Evolutionary conservation across 2,329 filamentous ascomycete species (phyloP), one percentile per base, ranked within the genome.

Genomic region (Sarocladium oryzae): DNA sequence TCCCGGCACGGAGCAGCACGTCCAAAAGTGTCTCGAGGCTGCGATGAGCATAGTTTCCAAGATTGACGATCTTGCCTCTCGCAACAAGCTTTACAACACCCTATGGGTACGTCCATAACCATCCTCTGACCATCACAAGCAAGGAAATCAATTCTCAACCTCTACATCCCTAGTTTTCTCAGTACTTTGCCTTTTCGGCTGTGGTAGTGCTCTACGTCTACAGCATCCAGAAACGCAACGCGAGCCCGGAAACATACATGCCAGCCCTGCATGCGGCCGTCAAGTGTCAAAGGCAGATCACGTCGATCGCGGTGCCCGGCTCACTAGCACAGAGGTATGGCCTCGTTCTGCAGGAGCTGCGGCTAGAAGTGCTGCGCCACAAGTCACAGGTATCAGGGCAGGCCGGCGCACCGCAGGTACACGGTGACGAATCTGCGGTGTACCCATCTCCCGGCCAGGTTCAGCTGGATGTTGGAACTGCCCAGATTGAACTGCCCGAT

Each of bases 161-260:
- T n/a, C n/a, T n/a, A n/a, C n/a, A n/a, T n/a, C n/a, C n/a, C 16
- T 41, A 23, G 37, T 41, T 9, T 7, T 6, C 37, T 10, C 18
- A 70, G 21, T 75, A 75, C 51, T 71, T 69, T 50, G 70, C 66
- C 1, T 75, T 74, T 40, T 72, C 63, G 11, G 72, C 72, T 0
- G 67, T 71, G 2, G 69, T 72, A 1, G 63, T 74, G 1, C 58
- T 75, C 2, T 75, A 75, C 51, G 66, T 75, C 3, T 71, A 69
- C 37, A 65, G 66, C 4, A 74, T 75, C 9, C 71, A 72, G 37
- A 60, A 68, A 28, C 55, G 63, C 1, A 55, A 60, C 3, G 53
- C 58, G 3, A 56, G 60, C 2, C 54, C 60, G 30, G 59, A 62
- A 23, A 58, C 56, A 2, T 66, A 65, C 52, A 53, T 59, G 3